Base-by-base conservation (phyloP, 2,329 filamentous ascomycete species). In the Colletotrichum viniferum region DNA sequence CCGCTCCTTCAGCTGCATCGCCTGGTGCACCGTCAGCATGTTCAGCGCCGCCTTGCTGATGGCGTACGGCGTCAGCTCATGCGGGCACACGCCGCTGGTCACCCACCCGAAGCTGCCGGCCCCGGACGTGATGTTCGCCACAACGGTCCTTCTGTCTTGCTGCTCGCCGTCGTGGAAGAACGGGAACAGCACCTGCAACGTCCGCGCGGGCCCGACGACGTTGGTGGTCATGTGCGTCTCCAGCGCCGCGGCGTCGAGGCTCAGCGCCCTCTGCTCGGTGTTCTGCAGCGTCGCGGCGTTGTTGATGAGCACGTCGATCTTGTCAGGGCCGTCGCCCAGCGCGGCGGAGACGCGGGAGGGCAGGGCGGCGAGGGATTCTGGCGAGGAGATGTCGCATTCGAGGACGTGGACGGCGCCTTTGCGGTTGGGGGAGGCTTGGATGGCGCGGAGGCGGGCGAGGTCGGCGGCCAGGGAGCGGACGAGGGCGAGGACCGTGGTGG, bases 121-220 rank as follows among this genome's bases (percentile, higher is more conserved):
- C 1, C 81, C 81, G 1, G 86, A 87, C 4, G 84, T 85, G 75
- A 88, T 82, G 79, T 89, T 87, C 52, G 85, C 80, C 64, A 85
- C 77, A 60, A 83, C 80, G 6, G 81, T 82, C 43, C 43, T 52
- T 8, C 13, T 24, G 9, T 52, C 43, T 7, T 52, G 60, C 6
- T 16, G 18, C 26, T 7, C 10, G 5, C 38, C 14, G 10, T 48
- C 32, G 8, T 16, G 79, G 68, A 55, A 84, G 78, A 52, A 81
- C 36, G 79, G 78, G 2, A 81, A 76, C 65, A 89, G 76, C 2
- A 82, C 81, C 78, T 88, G 82, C 0, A 87, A 83, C 8, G 85
- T 82, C 72, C 86, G 86, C 2, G 87, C 87, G 0, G 87, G 87
- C 0, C 87, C 88, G 21, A 88, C 70, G 5, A 89, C 87, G 70